Conservation (phyloP, 306 rosid genomes). For the Rubus parviflorus region DNA sequence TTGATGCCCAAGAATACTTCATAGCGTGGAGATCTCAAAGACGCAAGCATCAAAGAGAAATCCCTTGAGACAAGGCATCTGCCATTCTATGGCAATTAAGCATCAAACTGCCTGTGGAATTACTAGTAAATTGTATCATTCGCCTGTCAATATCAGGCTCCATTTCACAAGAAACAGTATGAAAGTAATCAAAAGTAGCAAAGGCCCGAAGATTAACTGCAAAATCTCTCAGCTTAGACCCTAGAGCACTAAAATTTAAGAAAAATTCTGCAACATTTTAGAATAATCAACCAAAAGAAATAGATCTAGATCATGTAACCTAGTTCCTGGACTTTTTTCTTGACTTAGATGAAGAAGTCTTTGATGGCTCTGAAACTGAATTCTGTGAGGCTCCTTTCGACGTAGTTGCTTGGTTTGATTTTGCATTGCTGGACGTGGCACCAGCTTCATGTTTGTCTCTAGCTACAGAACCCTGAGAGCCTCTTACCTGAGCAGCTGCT, state of each 20-base stretch:
- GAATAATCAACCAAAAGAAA: constrained; percentile 18
- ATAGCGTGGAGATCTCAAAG: constrained; percentile 18
- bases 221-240: constrained; percentile 14
- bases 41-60: constrained; percentile 8
- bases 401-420: constrained; percentile 59
- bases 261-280: constrained; percentile 13
- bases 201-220: neutral
- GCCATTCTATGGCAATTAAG: neutral
- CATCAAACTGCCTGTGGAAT: neutral
- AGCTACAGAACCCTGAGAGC: constrained; percentile 85
- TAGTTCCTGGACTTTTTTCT: constrained; percentile 90
- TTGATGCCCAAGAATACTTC: neutral
- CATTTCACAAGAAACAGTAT: neutral
- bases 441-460: constrained; percentile 78
- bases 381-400: constrained; percentile 63
- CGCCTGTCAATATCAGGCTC: neutral
- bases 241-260: constrained; percentile 18
- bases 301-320: constrained; percentile 2
- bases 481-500: constrained; percentile 98
- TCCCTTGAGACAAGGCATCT: constrained; percentile 9
- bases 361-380: constrained; percentile 51
- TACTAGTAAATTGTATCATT: neutral
- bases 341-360: constrained; percentile 63
- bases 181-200: neutral
- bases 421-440: constrained; percentile 46